Base-by-base conservation (phyloP, 805 yeast genomes). In the Candida endomychidarum region DNA sequence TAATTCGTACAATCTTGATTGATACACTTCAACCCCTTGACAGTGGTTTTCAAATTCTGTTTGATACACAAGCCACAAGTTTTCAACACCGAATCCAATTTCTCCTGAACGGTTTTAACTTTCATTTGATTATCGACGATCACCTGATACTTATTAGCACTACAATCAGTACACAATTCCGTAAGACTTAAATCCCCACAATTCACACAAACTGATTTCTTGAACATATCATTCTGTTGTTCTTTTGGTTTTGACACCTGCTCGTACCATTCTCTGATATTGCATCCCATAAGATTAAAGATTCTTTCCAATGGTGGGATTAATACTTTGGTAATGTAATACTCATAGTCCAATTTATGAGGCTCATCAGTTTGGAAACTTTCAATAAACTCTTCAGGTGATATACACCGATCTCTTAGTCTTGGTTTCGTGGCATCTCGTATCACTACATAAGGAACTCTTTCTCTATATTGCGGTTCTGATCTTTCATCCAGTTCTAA, bases 241-340 rank as follows among this genome's bases (percentile, higher is more conserved):
- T 21, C 34, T 19, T 21, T 21, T 3, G 34, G 16, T 31, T 55
- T 58, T 0, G 95, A 87, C 66, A 89, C 68, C 19, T 80, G 86
- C 8, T 61, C 60, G 47, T 80, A 86, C 99, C 99, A 93, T 3
- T 67, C 68, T 29, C 69, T 67, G 5, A 90, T 72, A 61, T 88
- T 84, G 2, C 85, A 93, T 0, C 99, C 99, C 42, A 88, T 62
- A 10, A 91, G 60, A 50, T 80, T 84, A 60, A 93, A 86, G 2
- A 91, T 65, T 43, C 99, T 65, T 47, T 87, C 95, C 40, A 93
- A 62, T 0, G 99, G 98, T 2, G 99, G 98, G 7, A 91, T 78
- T 34, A 93, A 60, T 2, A 87, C 87, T 53, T 86, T 83, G 2
- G 76, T 75, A 34, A 93, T 88, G 59, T 93, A 93, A 56, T 93